Percentiles rank a stretch among this genome's conserved stretches.
phyloP scores from a whole-genome alignment of 208 protist species.

The Acanthamoeba royreba region DNA sequence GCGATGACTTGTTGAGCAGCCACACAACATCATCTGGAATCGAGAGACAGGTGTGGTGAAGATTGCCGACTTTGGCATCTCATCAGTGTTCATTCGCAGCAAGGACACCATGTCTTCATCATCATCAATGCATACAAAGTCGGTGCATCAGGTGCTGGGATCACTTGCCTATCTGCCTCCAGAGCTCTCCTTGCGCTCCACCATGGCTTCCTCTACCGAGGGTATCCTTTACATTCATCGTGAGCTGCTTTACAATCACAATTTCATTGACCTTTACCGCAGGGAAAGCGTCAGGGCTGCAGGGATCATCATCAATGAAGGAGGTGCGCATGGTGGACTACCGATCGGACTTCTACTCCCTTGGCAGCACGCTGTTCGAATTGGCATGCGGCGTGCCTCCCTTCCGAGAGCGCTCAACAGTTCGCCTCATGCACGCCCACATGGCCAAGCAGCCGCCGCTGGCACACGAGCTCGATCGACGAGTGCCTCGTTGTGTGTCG shows the following conservation, averaged over 20 bases:
- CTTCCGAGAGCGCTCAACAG: not conserved
- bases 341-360: slow-evolving; percentile 5
- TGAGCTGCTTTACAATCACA: too few species aligned
- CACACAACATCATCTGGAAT: not conserved
- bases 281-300: too few species aligned
- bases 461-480: not conserved
- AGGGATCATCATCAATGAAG: not conserved
- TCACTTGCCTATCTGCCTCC: slow-evolving; percentile 33
- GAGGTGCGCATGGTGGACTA: not conserved
- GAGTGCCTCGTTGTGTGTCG: not conserved
- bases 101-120: slow-evolving; percentile 23
- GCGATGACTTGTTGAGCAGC: not conserved
- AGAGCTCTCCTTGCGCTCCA: not conserved
- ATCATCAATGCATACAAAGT: not conserved
- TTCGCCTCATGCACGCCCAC: slow-evolving; percentile 35
- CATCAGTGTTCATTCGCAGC: not conserved
- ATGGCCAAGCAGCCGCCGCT: slow-evolving; percentile 39
- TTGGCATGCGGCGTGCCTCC: not conserved
- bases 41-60: not conserved
- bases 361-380: slow-evolving; percentile 3
- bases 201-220: too few species aligned
- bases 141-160: slow-evolving; percentile 2
- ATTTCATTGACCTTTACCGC: too few species aligned
- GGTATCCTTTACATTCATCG: too few species aligned
- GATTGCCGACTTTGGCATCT: not conserved